A percentile compares a stretch with the other conserved stretches of the same genome.
Evolutionary conservation across 2,329 filamentous ascomycete species (phyloP).

Genomic region (Neonectria ditissima): DNA sequence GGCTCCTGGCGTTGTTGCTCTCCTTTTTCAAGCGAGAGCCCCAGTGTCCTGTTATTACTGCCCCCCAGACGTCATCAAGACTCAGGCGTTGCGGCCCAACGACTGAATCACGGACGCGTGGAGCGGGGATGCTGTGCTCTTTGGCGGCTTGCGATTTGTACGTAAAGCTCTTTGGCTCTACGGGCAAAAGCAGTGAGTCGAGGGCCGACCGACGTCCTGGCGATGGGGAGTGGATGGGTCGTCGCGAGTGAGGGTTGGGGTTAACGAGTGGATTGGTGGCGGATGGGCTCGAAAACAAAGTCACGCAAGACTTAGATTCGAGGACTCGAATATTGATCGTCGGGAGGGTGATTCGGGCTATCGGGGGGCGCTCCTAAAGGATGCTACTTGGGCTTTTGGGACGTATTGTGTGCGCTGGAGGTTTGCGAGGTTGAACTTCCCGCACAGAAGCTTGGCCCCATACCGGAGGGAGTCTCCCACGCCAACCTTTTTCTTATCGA

Average conservation of each 20-base stretch:
- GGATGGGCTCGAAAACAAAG: slow-evolving; percentile 17
- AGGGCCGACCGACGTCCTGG: slow-evolving; percentile 26
- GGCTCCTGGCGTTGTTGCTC: slow-evolving; percentile 11
- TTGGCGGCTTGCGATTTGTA: background rate
- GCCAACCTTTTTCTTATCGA: slow-evolving; percentile 48
- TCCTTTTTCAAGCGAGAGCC: slow-evolving; percentile 25
- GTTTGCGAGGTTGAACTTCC: slow-evolving; percentile 40
- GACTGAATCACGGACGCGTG: slow-evolving; percentile 16
- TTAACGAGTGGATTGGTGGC: slow-evolving; percentile 34
- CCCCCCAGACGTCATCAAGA: slow-evolving; percentile 40
- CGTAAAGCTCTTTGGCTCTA: slow-evolving; percentile 1
- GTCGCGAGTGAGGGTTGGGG: slow-evolving; percentile 27
- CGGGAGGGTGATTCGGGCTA: slow-evolving; percentile 3
- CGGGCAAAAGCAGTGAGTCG: slow-evolving; percentile 13
- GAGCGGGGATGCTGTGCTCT: background rate
- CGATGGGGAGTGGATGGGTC: slow-evolving; percentile 25
- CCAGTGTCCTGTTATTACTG: slow-evolving; percentile 31
- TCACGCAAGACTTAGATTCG: slow-evolving; percentile 7
- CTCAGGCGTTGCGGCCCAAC: slow-evolving; percentile 21
- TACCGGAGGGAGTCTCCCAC: slow-evolving; percentile 33
- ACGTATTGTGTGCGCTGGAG: slow-evolving; percentile 41
- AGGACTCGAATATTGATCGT: slow-evolving; percentile 2
- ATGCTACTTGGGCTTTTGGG: slow-evolving; percentile 27
- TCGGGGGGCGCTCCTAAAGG: slow-evolving; percentile 10
- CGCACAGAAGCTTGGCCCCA: slow-evolving; percentile 28